A percentile compares a stretch with the other conserved stretches of the same genome.
Conservation (phyloP, 176 grass and related monocot genomes). For the Typha latifolia region DNA sequence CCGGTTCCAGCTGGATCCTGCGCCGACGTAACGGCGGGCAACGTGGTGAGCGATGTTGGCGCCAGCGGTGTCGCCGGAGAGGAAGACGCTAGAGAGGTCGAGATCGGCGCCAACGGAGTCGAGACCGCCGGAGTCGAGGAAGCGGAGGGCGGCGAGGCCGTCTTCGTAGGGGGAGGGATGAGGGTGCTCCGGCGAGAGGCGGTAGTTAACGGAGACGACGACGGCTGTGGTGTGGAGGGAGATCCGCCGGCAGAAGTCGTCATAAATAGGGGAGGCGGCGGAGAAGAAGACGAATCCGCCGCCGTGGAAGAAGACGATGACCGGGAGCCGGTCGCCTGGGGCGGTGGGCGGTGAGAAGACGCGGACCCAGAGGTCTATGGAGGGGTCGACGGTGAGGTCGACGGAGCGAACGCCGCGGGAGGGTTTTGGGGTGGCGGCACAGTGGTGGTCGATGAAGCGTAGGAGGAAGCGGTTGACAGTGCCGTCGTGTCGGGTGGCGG, state of each 20-base stretch:
- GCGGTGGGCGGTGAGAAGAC: conserved; percentile 32
- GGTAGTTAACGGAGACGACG: conserved; percentile 77
- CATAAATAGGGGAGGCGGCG: conserved; percentile 30
- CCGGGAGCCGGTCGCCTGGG: conserved; percentile 2
- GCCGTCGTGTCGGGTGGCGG: conserved; percentile 41
- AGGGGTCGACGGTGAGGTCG: conserved; percentile 31
- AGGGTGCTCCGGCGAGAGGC: conserved; percentile 60
- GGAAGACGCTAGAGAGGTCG: conserved; percentile 46
- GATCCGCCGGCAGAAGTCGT: conserved; percentile 66
- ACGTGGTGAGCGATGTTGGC: conserved; percentile 85
- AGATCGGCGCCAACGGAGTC: conserved; percentile 6
- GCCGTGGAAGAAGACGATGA: conserved; percentile 81
- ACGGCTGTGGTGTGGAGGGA: conserved; percentile 22
- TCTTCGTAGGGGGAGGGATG: conserved; percentile 69
- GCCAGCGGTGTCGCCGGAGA: conserved; percentile 71
- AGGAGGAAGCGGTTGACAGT: conserved; percentile 58
- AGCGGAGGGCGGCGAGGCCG: conserved; percentile 51
- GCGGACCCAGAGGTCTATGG: conserved; percentile 26
- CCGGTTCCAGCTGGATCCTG: neutral
- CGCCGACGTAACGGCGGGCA: conserved; percentile 41
- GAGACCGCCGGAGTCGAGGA: conserved; percentile 30
- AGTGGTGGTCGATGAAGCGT: conserved; percentile 23
- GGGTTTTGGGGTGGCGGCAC: conserved; percentile 20
- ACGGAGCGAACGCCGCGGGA: conserved; percentile 29
- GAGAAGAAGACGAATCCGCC: conserved; percentile 81